Evolutionary conservation across 176 grass and related monocot genomes (phyloP).

Genomic region (Tuctoria greenei): DNA sequence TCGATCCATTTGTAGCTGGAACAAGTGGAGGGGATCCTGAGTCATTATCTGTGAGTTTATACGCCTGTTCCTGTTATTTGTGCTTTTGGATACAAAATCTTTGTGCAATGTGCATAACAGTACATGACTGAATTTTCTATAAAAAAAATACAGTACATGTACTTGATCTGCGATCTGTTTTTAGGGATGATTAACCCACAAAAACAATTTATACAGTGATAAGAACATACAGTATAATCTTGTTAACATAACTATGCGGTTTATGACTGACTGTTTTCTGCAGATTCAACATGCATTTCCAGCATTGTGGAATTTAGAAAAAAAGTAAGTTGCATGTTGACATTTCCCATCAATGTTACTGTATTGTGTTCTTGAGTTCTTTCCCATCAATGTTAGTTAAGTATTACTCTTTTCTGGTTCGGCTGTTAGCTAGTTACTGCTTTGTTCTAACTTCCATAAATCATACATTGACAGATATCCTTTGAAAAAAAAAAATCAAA

Average conservation of each 20-base stretch:
- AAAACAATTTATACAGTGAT: not conserved
- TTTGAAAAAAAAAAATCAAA: not conserved
- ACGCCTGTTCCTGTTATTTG: constrained; percentile 22
- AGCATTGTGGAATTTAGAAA: constrained; percentile 93
- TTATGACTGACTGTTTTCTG: constrained; percentile 43
- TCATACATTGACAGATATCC: not conserved
- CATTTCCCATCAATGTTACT: constrained; percentile 4
- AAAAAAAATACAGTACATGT: not conserved
- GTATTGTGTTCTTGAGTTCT: not conserved
- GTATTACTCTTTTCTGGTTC: constrained; percentile 5
- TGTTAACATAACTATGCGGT: constrained; percentile 9
- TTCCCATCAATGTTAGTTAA: not conserved
- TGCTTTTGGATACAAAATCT: not conserved
- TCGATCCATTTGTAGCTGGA: constrained; percentile 98
- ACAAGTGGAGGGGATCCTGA: constrained; percentile 92
- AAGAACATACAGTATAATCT: not conserved
- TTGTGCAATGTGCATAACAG: too few relatives aligned
- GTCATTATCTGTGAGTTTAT: constrained; percentile 78
- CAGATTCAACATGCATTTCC: constrained; percentile 91
- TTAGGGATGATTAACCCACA: constrained; percentile 15
- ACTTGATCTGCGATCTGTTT: not conserved
- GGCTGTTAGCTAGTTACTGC: constrained; percentile 3
- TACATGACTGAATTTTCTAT: too few relatives aligned
- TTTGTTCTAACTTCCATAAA: not conserved
- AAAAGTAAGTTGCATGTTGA: constrained; percentile 61